Percentiles rank a stretch among this genome's conserved stretches.
phyloP scores from a whole-genome alignment of 1,284 basidiomycete species.

The Boletus hoseneyae region DNA sequence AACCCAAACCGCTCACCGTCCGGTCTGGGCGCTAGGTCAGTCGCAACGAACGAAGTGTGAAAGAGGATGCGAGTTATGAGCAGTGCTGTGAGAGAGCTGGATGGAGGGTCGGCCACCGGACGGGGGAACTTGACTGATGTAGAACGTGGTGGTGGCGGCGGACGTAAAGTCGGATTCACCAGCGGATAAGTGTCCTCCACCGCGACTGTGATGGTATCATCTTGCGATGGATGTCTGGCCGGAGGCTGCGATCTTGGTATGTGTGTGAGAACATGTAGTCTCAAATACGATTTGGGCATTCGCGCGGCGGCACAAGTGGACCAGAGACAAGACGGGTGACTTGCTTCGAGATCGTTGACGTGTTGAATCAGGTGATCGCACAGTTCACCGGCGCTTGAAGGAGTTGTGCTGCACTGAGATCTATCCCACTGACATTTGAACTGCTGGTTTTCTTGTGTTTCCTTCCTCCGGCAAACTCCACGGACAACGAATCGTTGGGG shows the following conservation, averaged over 20 bases:
- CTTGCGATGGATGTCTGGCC: constrained; percentile 59
- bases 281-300: constrained; percentile 49
- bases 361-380: constrained; percentile 67
- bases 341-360: constrained; percentile 41
- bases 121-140: constrained; percentile 54
- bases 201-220: constrained; percentile 64
- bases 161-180: constrained; percentile 57
- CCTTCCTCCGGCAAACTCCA: constrained; percentile 68
- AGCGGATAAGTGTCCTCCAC: constrained; percentile 53
- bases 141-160: constrained; percentile 58
- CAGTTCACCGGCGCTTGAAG: constrained; percentile 54
- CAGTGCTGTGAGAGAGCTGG: constrained; percentile 68
- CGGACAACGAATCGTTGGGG: constrained; percentile 76
- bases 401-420: constrained; percentile 46
- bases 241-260: constrained; percentile 53
- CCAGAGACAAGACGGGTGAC: constrained; percentile 61
- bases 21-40: constrained; percentile 65
- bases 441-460: constrained; percentile 48
- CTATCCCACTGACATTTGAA: constrained; percentile 72
- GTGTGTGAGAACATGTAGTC: constrained; percentile 70
- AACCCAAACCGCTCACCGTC: constrained; percentile 82
- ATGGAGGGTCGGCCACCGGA: constrained; percentile 62
- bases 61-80: constrained; percentile 75
- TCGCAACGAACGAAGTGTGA: constrained; percentile 66
- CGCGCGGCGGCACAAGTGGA: constrained; percentile 51